Base-by-base conservation (phyloP, 129 eudicot genomes). In the Saposhnikovia divaricata region DNA sequence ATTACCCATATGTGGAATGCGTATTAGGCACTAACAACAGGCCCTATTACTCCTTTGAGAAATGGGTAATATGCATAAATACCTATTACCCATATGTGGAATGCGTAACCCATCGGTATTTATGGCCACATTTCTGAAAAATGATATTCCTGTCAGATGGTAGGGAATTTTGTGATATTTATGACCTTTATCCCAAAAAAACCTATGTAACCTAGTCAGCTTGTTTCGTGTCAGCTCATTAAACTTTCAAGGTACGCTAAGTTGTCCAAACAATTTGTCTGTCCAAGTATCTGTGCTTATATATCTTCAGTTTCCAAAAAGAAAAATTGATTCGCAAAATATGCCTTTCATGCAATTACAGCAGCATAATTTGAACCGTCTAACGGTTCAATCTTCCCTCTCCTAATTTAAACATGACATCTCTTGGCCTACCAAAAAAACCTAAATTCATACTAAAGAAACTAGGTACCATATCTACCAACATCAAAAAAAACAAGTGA, bases 351-450 rank as follows among this genome's bases (percentile, higher is more conserved):
- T 45, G 47, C 9, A 45, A 31, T 4, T 5, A 3, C 18, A 31
- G 3, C 72, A 66, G 6, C 34, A 12, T 28, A 28, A 66, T 12
- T 14, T 66, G 72, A 66, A 66, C 19, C 51, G 25, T 31, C 37
- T 73, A 23, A 55, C 40, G 38, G 27, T 43, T 43, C 13, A 37
- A n/a, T 16, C 48, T 3, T 43, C 2, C 23, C n/a, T 38, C 76
- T 38, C 13, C 77, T 23, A 23, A 43, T 12, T 15, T 21, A 15
- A 50, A 42, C 14, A 19, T 10, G n/a, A 2, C 68, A n/a, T 59
- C 31, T 59, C 68, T 59, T 59, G 4, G 27, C 13, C 34, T 7
- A 6, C 23, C 66, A 57, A 57, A 93, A 93, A 9, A 45, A 12
- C 0, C 12, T 23, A 21, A 6, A 23, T 57, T 57, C 66, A 45